Evolutionary conservation across 2,329 filamentous ascomycete genomes (phyloP).

Genomic region (Coleophoma crateriformis): DNA sequence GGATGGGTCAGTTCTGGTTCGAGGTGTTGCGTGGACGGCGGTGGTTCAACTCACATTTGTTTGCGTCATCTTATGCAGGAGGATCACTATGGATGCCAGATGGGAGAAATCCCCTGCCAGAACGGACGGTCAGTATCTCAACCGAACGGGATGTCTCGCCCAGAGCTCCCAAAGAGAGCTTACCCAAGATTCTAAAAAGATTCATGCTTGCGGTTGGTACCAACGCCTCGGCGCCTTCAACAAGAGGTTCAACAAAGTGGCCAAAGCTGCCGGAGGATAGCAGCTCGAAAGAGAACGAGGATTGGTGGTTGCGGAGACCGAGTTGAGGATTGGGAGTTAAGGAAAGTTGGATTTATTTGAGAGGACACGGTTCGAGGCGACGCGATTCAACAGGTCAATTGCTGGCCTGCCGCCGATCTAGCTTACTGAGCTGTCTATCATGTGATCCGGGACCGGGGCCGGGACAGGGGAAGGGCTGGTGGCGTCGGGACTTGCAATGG

Average conservation of each 20-base stretch:
- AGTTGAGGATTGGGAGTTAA: neutral
- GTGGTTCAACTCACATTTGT: conserved; percentile 62
- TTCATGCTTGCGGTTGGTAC: conserved; percentile 48
- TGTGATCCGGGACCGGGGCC: too few species aligned
- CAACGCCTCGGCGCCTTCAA: conserved; percentile 11
- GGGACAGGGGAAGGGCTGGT: neutral
- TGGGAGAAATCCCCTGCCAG: conserved; percentile 85
- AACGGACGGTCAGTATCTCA: neutral
- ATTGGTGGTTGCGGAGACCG: conserved; percentile 1
- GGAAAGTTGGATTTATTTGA: too few species aligned
- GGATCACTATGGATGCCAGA: conserved; percentile 85
- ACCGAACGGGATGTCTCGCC: neutral
- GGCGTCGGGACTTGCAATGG: neutral
- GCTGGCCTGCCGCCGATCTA: conserved; percentile 68
- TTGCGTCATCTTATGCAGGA: conserved; percentile 93
- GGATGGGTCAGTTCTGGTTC: conserved; percentile 19
- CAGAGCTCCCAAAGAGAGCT: conserved; percentile 14
- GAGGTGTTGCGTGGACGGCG: neutral
- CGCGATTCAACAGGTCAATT: conserved; percentile 85
- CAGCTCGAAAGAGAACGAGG: conserved; percentile 3
- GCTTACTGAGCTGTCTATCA: neutral
- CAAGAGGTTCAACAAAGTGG: conserved; percentile 1
- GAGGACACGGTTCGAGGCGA: conserved; percentile 38
- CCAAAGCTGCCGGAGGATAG: conserved; percentile 6
- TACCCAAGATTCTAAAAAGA: conserved; percentile 64